These are phyloP conservation scores for Cicer arietinum DNA, from an alignment of 306 rosid species.

Conservation along the genomic window DNA sequence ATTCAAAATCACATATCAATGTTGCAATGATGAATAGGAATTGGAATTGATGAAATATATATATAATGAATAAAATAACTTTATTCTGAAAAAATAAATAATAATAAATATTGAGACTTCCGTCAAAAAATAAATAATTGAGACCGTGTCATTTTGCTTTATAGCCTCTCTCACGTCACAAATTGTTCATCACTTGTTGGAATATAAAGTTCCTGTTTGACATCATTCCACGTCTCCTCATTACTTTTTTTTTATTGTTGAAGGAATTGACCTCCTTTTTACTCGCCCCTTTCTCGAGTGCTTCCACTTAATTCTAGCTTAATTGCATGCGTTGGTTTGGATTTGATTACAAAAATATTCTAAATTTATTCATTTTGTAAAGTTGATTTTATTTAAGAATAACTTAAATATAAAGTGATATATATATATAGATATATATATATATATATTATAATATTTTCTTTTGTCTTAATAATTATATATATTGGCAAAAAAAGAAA, in stretches of 20 bases:
- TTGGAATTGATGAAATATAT: background rate
- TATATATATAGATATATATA: no score
- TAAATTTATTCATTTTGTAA: no score
- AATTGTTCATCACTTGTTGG: background rate
- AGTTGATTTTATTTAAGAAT: no score
- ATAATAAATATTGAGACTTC: no score
- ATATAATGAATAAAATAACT: background rate
- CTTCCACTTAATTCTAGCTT: background rate
- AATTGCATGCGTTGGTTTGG: no score
- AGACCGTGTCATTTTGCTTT: background rate
- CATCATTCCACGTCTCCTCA: background rate
- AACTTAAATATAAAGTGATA: no score
- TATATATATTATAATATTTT: no score
- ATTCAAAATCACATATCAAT: background rate
- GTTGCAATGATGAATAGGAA: background rate
- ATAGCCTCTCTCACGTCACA: background rate
- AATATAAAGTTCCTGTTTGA: background rate
- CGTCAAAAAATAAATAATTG: no score
- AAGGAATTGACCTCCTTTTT: conserved; percentile 1
- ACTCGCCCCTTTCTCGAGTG: background rate
- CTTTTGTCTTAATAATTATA: no score
- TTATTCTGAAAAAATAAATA: background rate
- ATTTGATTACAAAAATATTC: no score
- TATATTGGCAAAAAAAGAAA: no score
- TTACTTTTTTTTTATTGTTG: background rate